A percentile compares a stretch with the other conserved stretches of the same genome.
Evolutionary conservation across 345 rosid genomes (phyloP).

Genomic region (Acer negundo): DNA sequence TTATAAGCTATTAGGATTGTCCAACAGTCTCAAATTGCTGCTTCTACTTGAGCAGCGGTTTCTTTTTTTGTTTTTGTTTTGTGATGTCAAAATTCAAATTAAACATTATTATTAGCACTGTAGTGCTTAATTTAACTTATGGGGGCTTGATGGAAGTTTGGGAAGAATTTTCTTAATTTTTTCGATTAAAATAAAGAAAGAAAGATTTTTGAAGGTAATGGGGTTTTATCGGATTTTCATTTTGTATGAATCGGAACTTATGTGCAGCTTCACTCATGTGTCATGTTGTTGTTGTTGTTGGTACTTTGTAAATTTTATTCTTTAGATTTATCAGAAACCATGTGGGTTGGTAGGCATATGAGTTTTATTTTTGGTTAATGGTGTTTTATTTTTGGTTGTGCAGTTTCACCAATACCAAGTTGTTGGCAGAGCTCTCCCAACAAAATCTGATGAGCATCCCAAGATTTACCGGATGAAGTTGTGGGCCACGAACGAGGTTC

Average conservation of each 20-base stretch:
- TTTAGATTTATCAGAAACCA: background rate
- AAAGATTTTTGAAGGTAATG: background rate
- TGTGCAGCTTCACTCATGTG: background rate
- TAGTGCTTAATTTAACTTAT: too few species aligned
- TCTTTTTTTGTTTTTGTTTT: background rate
- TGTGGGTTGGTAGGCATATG: background rate
- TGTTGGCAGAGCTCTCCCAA: conserved; percentile 51
- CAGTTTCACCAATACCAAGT: conserved; percentile 56
- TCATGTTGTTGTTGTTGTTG: background rate
- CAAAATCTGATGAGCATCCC: conserved; percentile 42
- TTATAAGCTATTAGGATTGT: background rate
- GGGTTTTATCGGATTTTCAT: background rate
- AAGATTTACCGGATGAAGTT: conserved; percentile 53
- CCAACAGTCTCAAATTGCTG: background rate
- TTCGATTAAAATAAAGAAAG: too few species aligned
- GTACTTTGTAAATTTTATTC: background rate
- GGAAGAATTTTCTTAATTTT: too few species aligned
- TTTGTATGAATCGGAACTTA: background rate
- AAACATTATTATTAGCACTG: too few species aligned
- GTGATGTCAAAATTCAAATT: too few species aligned
- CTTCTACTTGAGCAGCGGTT: background rate
- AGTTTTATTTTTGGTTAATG: background rate
- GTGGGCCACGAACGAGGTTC: conserved; percentile 56
- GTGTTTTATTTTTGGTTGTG: background rate
- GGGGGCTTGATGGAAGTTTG: too few species aligned